Evolutionary conservation across 169 alveolate species (phyloP), one percentile per base, ranked within the genome.

Genomic region (Cryptosporidium tyzzeri): DNA sequence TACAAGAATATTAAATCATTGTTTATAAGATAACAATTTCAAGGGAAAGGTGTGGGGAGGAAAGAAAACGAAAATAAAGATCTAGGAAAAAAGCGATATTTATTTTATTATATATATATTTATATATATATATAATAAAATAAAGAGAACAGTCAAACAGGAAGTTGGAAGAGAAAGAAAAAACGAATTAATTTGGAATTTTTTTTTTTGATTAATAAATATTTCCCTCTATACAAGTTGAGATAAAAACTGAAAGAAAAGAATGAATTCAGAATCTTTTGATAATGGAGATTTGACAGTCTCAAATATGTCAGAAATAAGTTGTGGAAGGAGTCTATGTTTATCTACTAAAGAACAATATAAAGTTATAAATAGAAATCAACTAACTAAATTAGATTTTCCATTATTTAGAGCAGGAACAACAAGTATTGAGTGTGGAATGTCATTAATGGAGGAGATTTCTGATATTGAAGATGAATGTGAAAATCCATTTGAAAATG

Each of bases 381-480:
- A 80, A 21, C 45, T 80, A 33, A 48, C 59, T n/a, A 80, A 48
- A 48, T 39, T 80, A 14, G 75, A 80, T 23, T 16, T 80, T 8
- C 89, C 74, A 18, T 23, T 80, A 21, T 61, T 80, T 16, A 39
- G 55, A 48, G 75, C 65, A 21, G 75, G 55, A 6, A 62, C 80
- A 37, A 37, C 73, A 12, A 80, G 48, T 41, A 39, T 80, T 29
- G 89, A 80, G 7, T 41, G 73, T 80, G 89, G 89, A 1, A 80
- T 73, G 35, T 73, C 86, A 18, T 73, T 73, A 29, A 73, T 73
- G 48, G 71, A 73, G 26, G 86, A 73, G 35, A 73, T 73, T n/a
- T 73, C 89, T 3, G 89, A 62, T 29, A 29, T 80, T 21, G 89
- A 80, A 29, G 89, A 80, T 29, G 89, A 80, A n/a, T 62, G 14